Base-by-base conservation (phyloP, 192 early-diverging fungal genomes). In the Entophlyctis luteolus region DNA sequence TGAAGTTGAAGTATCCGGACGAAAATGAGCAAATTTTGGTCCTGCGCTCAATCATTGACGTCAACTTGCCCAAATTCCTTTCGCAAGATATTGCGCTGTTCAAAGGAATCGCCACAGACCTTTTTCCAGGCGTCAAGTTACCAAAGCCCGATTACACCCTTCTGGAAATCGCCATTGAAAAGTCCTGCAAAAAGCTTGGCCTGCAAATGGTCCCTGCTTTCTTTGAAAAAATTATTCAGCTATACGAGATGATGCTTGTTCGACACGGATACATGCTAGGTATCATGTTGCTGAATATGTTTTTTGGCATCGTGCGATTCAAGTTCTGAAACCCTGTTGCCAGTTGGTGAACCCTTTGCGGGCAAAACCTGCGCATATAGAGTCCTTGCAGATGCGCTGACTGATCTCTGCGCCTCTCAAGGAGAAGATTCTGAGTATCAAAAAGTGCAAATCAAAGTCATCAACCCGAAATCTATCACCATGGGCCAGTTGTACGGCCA, bases 161-260 rank as follows among this genome's bases (percentile, higher is more conserved):
- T 4, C 75, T 86, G 16, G 78, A 81, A 34, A 59, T 49, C 12
- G 83, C 75, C 5, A 79, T 86, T 48, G 74, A 86, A 50, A 36
- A 48, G 25, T 72, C 74, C 1, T 83, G 81, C 62, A 58, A 75
- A 36, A 75, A 77, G 52, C 38, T 81, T 33, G 63, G 78, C 25
- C 57, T 85, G 23, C 79, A 85, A 68, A 45, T 79, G 55, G 83
- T 85, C 8, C 81, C 80, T 6, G 55, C 81, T 2, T 84, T 86
- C 59, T 53, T 81, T n/a, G 84, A 86, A 65, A 85, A 84, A 55
- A 83, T 85, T 54, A 85, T 86, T 49, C 84, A 86, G 53, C 67
- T 86, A 1, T 86, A 86, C 58, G 84, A 86, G 56, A 86, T 84
- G 79, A 86, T 84, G 81, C 76, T 83, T 22, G 84, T 86, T 3